phyloP scores from a whole-genome alignment of 2,329 filamentous ascomycete genomes.

The Colletotrichum caudatum region DNA sequence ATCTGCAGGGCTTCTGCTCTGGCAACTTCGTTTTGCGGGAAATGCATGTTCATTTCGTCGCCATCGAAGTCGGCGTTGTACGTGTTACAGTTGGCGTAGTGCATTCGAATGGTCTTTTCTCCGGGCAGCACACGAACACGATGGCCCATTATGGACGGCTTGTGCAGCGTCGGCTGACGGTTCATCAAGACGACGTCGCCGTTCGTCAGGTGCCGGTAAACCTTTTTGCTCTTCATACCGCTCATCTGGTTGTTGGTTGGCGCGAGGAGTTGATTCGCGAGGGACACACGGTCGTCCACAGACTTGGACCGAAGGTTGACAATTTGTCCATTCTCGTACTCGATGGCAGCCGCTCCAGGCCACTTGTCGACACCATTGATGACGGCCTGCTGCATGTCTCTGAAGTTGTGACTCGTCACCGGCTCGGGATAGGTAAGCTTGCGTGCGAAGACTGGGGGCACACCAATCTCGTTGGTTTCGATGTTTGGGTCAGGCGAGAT shows the following conservation, averaged over 20 bases:
- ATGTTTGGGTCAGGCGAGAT: conserved; percentile 99
- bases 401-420: conserved; percentile 96
- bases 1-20: conserved; percentile 92
- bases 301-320: conserved; percentile 90
- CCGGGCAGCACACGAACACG: conserved; percentile 90
- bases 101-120: conserved; percentile 98
- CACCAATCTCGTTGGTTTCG: conserved; percentile 98
- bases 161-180: conserved; percentile 96
- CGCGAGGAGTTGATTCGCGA: conserved; percentile 93
- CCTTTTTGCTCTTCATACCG: conserved; percentile 91
- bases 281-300: conserved; percentile 84
- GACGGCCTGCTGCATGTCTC: conserved; percentile 94
- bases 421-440: conserved; percentile 98
- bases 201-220: conserved; percentile 94
- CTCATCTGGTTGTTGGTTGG: conserved; percentile 81
- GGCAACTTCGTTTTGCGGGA: conserved; percentile 96
- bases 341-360: conserved; percentile 93
- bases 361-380: conserved; percentile 95
- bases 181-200: conserved; percentile 99
- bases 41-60: conserved; percentile 99
- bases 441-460: conserved; percentile 96
- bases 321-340: conserved; percentile 94
- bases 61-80: conserved; percentile 99
- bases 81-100: conserved; percentile 99
- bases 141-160: conserved; percentile 99